Conservation (phyloP, 2,329 filamentous ascomycete genomes). For the Colletotrichum coccodes region DNA sequence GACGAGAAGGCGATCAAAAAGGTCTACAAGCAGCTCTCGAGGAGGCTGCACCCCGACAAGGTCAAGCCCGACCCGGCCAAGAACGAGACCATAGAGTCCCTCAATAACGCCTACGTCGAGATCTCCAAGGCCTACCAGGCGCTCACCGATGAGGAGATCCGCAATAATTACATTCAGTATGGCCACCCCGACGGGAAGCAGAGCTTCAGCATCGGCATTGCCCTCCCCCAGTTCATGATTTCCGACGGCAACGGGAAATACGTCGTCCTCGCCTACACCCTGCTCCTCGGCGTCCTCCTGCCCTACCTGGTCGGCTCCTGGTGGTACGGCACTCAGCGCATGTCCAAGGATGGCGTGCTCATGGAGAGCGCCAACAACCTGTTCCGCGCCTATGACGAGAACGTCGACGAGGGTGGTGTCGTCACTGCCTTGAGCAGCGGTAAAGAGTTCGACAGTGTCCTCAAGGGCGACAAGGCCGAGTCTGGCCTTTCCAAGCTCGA, state of each 20-base stretch:
- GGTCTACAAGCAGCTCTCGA: conserved; percentile 86
- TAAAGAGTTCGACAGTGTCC: conserved; percentile 82
- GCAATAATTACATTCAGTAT: conserved; percentile 96
- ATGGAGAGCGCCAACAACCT: conserved; percentile 94
- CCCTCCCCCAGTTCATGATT: conserved; percentile 91
- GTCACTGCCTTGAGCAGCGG: conserved; percentile 85
- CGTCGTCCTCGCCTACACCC: conserved; percentile 88
- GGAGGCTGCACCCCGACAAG: conserved; percentile 95
- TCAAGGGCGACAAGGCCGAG: conserved; percentile 83
- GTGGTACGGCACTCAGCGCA: conserved; percentile 97
- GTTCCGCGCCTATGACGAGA: conserved; percentile 91
- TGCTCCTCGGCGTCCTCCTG: conserved; percentile 87
- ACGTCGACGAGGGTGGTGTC: conserved; percentile 82
- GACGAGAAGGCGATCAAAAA: conserved; percentile 92
- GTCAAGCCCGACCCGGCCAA: conserved; percentile 82
- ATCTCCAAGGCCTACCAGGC: conserved; percentile 98
- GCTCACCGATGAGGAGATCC: conserved; percentile 94
- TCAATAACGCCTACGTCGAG: conserved; percentile 93
- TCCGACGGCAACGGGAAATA: conserved; percentile 96
- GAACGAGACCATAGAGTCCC: conserved; percentile 86
- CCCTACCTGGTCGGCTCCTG: conserved; percentile 95
- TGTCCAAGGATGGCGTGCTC: conserved; percentile 92
- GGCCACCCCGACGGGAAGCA: conserved; percentile 98
- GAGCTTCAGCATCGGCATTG: conserved; percentile 97
- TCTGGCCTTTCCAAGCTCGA: conserved; percentile 85